A percentile compares a stretch with the other conserved stretches of the same genome.
Evolutionary conservation across 495 filamentous ascomycete genomes (phyloP).

Genomic region (Darksidea phi): DNA sequence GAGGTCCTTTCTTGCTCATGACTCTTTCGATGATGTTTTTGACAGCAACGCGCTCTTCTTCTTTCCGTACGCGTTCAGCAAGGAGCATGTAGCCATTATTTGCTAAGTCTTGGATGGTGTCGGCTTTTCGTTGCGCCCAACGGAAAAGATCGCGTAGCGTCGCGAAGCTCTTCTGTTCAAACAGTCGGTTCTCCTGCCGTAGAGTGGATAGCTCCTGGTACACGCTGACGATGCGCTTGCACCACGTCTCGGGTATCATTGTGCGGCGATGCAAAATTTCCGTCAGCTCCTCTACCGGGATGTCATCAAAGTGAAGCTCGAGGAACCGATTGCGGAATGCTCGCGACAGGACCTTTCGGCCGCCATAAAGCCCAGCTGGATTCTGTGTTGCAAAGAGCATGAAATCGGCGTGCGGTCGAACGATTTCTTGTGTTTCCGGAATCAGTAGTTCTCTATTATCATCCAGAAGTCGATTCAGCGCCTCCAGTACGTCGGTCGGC

Average conservation of each 20-base stretch:
- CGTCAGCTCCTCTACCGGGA: conserved; percentile 92
- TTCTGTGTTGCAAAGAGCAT: conserved; percentile 99
- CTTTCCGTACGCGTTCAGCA: conserved; percentile 88
- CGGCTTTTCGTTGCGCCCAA: conserved; percentile 86
- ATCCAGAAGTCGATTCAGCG: conserved; percentile 89
- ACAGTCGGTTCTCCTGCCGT: conserved; percentile 83
- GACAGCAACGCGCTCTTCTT: conserved; percentile 78
- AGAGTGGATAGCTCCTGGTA: conserved; percentile 87
- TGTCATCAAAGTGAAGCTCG: conserved; percentile 97
- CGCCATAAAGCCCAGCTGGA: conserved; percentile 91
- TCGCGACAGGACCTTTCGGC: conserved; percentile 85
- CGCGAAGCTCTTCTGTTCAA: conserved; percentile 97
- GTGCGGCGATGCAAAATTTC: conserved; percentile 85
- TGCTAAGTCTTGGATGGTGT: conserved; percentile 83
- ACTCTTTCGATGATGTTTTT: conserved; percentile 89
- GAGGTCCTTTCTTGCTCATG: conserved; percentile 56
- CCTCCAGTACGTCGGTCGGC: conserved; percentile 93
- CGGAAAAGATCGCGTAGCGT: conserved; percentile 94
- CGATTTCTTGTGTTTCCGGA: conserved; percentile 91
- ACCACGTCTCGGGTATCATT: conserved; percentile 87
- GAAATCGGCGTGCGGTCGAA: conserved; percentile 89
- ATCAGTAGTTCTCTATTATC: conserved; percentile 98
- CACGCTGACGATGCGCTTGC: conserved; percentile 83
- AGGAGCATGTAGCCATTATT: conserved; percentile 94
- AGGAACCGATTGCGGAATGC: conserved; percentile 97